Conservation (phyloP, 2,329 filamentous ascomycete genomes). For the Berkeleyomyces rouxiae region DNA sequence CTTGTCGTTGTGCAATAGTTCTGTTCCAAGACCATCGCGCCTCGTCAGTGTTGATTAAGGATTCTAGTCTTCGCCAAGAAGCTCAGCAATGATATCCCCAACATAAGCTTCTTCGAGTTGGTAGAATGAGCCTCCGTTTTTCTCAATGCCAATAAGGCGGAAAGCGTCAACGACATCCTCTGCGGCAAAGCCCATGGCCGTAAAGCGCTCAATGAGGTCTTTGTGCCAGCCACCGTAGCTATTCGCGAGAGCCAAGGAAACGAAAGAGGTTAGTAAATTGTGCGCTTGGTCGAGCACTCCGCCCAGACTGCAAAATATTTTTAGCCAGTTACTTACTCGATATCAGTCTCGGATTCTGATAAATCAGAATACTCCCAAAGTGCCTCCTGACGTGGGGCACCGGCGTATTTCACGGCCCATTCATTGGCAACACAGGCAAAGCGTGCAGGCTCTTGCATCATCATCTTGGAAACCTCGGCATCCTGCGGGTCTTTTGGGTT, state of each 20-base stretch:
- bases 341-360: neutral
- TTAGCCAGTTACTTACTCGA: conserved; percentile 15
- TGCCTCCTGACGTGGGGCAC: conserved; percentile 40
- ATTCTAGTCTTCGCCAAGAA: conserved; percentile 57
- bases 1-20: too few relatives aligned
- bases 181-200: conserved; percentile 80
- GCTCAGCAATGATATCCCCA: conserved; percentile 71
- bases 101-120: conserved; percentile 80
- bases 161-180: conserved; percentile 75
- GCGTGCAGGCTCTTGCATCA: conserved; percentile 58
- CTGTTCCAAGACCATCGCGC: neutral
- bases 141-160: conserved; percentile 63
- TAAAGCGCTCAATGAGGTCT: conserved; percentile 66
- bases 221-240: conserved; percentile 83
- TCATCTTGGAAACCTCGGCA: conserved; percentile 83
- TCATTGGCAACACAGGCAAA: conserved; percentile 74
- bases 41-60: neutral
- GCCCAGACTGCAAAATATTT: neutral
- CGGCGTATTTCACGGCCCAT: conserved; percentile 75
- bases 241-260: neutral
- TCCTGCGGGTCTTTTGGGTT: conserved; percentile 96
- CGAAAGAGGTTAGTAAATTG: neutral
- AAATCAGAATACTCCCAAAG: conserved; percentile 17
- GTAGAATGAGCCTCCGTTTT: conserved; percentile 62
- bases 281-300: too few relatives aligned